Conservation (phyloP, 495 filamentous ascomycete genomes). For the Aspergillus kassunensis region DNA sequence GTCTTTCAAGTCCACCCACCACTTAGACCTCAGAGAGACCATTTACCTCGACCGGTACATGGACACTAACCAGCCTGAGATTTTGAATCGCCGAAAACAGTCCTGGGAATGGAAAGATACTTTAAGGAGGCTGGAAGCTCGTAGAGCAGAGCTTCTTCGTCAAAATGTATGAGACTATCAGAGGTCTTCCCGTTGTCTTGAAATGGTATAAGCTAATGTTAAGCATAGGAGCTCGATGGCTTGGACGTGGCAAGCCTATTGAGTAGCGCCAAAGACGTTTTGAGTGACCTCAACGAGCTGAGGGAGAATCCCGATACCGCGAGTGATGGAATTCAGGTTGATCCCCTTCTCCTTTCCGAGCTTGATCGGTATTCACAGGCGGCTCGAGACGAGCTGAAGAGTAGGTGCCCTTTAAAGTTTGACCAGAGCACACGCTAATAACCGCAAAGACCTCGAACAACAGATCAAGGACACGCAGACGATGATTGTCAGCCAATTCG, state of each 20-base stretch:
- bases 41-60: constrained; percentile 90
- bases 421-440: constrained; percentile 13
- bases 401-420: constrained; percentile 23
- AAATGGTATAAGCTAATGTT: neutral
- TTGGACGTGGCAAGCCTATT: constrained; percentile 33
- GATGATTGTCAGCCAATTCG: constrained; percentile 61
- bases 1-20: constrained; percentile 73
- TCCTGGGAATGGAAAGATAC: constrained; percentile 72
- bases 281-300: constrained; percentile 29
- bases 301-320: constrained; percentile 20
- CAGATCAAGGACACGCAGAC: constrained; percentile 47
- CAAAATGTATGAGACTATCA: constrained; percentile 35
- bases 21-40: constrained; percentile 66
- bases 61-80: constrained; percentile 55
- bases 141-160: constrained; percentile 43
- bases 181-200: neutral
- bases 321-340: constrained; percentile 28
- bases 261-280: constrained; percentile 23
- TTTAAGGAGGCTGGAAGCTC: constrained; percentile 51
- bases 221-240: constrained; percentile 28
- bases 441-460: constrained; percentile 38
- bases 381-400: constrained; percentile 31
- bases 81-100: constrained; percentile 59
- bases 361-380: constrained; percentile 32
- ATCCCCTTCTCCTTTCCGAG: constrained; percentile 24